Evolutionary conservation across 768 basidiomycete genomes (phyloP), one percentile per base, ranked within the genome.

Genomic region (Sarcodon aspratus): DNA sequence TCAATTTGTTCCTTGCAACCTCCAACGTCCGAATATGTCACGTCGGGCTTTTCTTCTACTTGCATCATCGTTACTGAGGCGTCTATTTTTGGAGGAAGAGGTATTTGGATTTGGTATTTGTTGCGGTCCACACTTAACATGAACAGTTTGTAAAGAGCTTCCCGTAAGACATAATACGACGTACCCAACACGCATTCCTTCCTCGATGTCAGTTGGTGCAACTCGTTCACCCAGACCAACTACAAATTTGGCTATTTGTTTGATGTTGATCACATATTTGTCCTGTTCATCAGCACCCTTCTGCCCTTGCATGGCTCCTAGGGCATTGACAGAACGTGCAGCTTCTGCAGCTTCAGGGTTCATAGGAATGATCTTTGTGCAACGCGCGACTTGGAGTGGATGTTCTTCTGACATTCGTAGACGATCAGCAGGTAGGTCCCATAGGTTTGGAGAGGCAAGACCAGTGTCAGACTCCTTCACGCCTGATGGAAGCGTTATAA

Each of bases 51-150:
- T 69, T 97, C 95, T 63, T 97, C 95, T 17, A 97, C 95, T 67
- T 95, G 91, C 96, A 99, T 99, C 95, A 98, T 97, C 10, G 96
- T 98, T 1, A 99, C 96, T 0, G 93, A 95, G 3, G 96, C 91
- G 63, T 99, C 96, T 55, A 99, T 99, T 72, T 97, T 98, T 18
- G 96, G 95, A 36, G 96, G 96, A 9, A 98, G 67, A 18, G 96
- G 96, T 54, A 99, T 98, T 69, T 97, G 92, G 52, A 99, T 98
- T 64, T 98, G 94, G 64, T 99, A 99, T 67, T 98, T 88, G 58
- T 86, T 88, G 45, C 93, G 81, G 67, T 95, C 93, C 46, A 97
- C 94, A 42, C 93, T 96, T 56, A 11, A 27, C 21, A 27, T 27
- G 21, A 27, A 36, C 18, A 45, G 47, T n/a, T 36, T 18, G 33